Evolutionary conservation across 2,329 filamentous ascomycete species (phyloP).

Genomic region (Penicillium paneum): DNA sequence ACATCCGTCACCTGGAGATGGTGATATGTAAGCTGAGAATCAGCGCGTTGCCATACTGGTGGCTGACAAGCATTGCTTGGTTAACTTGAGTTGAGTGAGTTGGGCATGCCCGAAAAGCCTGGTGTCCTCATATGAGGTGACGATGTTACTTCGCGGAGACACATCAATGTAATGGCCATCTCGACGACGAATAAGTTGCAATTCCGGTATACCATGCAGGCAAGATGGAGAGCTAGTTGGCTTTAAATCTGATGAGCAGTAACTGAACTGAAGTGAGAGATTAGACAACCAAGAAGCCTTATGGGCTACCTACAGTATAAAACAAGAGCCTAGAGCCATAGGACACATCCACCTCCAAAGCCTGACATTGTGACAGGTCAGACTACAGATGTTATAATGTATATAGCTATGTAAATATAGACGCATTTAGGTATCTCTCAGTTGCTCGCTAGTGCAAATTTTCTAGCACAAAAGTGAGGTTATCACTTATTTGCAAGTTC

Average conservation of each 20-base stretch:
- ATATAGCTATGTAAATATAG: too few relatives aligned
- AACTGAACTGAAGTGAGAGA: not conserved
- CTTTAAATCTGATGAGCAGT: not conserved
- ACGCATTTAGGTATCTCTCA: too few relatives aligned
- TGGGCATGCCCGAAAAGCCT: not conserved
- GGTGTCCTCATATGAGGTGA: not conserved
- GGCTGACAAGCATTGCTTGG: not conserved
- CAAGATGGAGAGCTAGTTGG: not conserved
- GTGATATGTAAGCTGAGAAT: not conserved
- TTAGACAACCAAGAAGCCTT: not conserved
- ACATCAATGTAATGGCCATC: not conserved
- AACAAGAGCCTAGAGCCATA: not conserved
- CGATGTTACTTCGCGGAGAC: not conserved
- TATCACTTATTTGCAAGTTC: not conserved
- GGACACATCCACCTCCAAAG: not conserved
- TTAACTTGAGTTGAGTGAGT: not conserved
- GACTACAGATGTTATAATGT: not conserved
- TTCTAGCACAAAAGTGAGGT: not conserved
- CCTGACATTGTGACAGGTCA: not conserved
- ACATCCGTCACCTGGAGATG: not conserved
- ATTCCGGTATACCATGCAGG: not conserved
- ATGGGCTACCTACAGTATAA: not conserved
- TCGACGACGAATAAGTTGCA: not conserved
- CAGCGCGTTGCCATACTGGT: not conserved
- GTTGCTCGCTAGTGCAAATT: not conserved